A percentile compares a stretch with the other conserved stretches of the same genome.
These are phyloP conservation scores for Starmerella vaccinii DNA, from an alignment of 805 yeast genomes.

Conservation along the genomic window DNA sequence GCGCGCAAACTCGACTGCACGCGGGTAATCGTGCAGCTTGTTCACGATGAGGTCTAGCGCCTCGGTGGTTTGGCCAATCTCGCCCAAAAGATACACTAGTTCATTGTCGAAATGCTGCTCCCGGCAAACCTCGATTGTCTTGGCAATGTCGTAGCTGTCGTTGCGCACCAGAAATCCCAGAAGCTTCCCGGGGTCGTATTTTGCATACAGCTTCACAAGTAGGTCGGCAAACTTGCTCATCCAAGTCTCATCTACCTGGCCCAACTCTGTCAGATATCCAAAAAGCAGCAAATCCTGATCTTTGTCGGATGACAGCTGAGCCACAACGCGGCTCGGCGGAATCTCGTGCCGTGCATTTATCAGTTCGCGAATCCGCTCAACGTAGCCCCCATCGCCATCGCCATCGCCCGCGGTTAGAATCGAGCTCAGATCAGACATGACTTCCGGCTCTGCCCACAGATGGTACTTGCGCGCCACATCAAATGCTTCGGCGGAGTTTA, in stretches of 20 bases:
- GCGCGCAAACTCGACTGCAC: slow-evolving; percentile 68
- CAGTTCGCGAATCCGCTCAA: slow-evolving; percentile 19
- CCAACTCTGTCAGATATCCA: slow-evolving; percentile 54
- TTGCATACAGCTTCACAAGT: slow-evolving; percentile 53
- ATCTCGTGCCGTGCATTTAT: slow-evolving; percentile 36
- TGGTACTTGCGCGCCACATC: slow-evolving; percentile 54
- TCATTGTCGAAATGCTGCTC: slow-evolving; percentile 48
- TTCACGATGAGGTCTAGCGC: slow-evolving; percentile 73
- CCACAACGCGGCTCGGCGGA: slow-evolving; percentile 42
- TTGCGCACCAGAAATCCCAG: slow-evolving; percentile 49
- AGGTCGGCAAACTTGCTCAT: slow-evolving; percentile 54
- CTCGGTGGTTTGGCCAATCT: slow-evolving; percentile 64
- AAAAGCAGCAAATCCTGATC: slow-evolving; percentile 35
- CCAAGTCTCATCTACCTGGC: slow-evolving; percentile 44
- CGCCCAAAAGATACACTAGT: slow-evolving; percentile 69
- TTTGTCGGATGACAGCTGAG: slow-evolving; percentile 31
- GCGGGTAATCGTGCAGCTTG: slow-evolving; percentile 62
- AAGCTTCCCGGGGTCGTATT: slow-evolving; percentile 46
- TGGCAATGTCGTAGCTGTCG: slow-evolving; percentile 51
- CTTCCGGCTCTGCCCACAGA: slow-evolving; percentile 40
- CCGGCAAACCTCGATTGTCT: slow-evolving; percentile 61
- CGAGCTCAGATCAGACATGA: slow-evolving; percentile 40
- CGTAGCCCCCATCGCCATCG: slow-evolving; percentile 18
- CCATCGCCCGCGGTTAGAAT: slow-evolving; percentile 24
- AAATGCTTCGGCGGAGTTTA: slow-evolving; percentile 47